These are phyloP conservation scores for Suhomyces anneliseae DNA, from an alignment of 1,139 yeast species.

Conservation along the genomic window DNA sequence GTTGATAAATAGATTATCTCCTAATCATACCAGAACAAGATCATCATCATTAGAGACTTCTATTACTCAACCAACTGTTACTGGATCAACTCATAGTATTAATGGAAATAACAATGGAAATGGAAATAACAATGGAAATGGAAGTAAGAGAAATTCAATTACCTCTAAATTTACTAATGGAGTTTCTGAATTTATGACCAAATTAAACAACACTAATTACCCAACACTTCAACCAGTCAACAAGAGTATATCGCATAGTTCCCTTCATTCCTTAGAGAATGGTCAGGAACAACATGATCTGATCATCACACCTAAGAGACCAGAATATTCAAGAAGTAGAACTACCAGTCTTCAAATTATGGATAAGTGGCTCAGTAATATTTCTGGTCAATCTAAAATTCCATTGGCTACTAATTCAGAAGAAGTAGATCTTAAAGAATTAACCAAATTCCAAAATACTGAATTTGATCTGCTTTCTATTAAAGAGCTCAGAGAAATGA, in stretches of 20 bases:
- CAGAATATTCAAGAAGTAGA: slow-evolving; percentile 32
- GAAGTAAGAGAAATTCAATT: slow-evolving; percentile 31
- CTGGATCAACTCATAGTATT: background rate
- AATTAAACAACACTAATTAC: slow-evolving; percentile 27
- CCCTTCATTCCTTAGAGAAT: slow-evolving; percentile 37
- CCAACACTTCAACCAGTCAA: slow-evolving; percentile 11
- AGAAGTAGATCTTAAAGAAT: slow-evolving; percentile 19
- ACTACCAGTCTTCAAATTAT: slow-evolving; percentile 44
- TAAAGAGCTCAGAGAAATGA: slow-evolving; percentile 35
- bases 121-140: slow-evolving; percentile 7
- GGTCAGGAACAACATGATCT: slow-evolving; percentile 16
- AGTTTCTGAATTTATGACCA: slow-evolving; percentile 45
- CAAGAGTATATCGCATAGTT: slow-evolving; percentile 27
- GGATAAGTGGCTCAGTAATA: slow-evolving; percentile 47
- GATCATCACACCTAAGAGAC: slow-evolving; percentile 15
- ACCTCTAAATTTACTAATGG: slow-evolving; percentile 44
- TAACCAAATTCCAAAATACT: slow-evolving; percentile 32
- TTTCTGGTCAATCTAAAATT: slow-evolving; percentile 13
- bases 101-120: slow-evolving; percentile 1
- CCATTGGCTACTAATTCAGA: slow-evolving; percentile 11
- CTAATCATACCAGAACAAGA: slow-evolving; percentile 37
- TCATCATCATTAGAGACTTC: slow-evolving; percentile 37
- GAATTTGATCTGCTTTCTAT: slow-evolving; percentile 42
- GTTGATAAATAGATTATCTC: slow-evolving; percentile 32
- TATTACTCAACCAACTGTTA: background rate